phyloP scores from a whole-genome alignment of 495 filamentous ascomycete genomes.

The Oleoguttula mirabilis region DNA sequence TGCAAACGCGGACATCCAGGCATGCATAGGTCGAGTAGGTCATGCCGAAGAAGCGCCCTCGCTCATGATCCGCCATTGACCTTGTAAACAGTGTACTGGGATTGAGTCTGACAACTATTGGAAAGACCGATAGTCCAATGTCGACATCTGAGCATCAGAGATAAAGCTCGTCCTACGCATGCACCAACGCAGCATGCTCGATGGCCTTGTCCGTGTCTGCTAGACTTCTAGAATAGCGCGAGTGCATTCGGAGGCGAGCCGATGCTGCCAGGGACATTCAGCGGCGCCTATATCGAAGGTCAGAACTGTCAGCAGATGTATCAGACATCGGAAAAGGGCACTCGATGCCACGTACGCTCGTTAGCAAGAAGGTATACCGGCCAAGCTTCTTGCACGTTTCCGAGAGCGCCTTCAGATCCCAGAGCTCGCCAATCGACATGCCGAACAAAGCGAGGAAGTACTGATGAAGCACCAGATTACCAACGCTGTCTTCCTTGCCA shows the following conservation, averaged over 20 bases:
- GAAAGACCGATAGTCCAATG: too few relatives aligned
- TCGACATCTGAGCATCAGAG: too few relatives aligned
- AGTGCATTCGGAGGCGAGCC: slow-evolving; percentile 27
- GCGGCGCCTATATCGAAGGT: slow-evolving; percentile 8
- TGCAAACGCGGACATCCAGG: too few relatives aligned
- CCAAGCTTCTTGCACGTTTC: slow-evolving; percentile 35
- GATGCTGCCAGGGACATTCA: slow-evolving; percentile 24
- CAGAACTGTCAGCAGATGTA: background rate
- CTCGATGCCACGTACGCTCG: slow-evolving; percentile 2
- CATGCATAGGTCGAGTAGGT: too few relatives aligned
- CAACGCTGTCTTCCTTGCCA: slow-evolving; percentile 16
- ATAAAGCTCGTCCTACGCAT: too few relatives aligned
- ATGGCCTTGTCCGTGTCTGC: background rate
- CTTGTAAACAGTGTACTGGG: too few relatives aligned
- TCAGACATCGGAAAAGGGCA: background rate
- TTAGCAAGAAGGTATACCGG: slow-evolving; percentile 25
- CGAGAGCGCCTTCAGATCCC: slow-evolving; percentile 44
- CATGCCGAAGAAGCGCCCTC: too few relatives aligned
- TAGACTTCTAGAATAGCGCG: slow-evolving; percentile 22
- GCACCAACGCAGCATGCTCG: background rate
- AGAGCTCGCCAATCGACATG: slow-evolving; percentile 50
- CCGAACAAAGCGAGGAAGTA: slow-evolving; percentile 35
- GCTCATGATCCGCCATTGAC: too few relatives aligned
- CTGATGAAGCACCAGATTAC: slow-evolving; percentile 29
- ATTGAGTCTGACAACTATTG: too few relatives aligned